Base-by-base conservation (phyloP, 768 basidiomycete species). In the Tulasnella sp. region DNA sequence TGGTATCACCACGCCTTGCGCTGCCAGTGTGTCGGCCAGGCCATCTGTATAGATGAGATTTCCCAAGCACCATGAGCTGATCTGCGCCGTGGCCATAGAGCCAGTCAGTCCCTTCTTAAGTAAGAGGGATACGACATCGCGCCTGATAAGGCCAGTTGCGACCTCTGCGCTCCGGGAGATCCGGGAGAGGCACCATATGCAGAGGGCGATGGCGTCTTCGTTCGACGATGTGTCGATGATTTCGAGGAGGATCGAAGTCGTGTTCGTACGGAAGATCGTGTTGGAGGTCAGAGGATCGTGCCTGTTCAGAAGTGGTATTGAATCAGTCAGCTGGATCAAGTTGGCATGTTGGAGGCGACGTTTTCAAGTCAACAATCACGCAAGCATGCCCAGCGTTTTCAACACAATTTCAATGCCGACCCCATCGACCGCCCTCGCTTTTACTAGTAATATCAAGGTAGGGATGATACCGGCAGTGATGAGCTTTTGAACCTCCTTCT, bases 221-320 rank as follows among this genome's bases (percentile, higher is more conserved):
- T 53, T n/a, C 15, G 11, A 11, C n/a, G 51, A 51, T 4, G 30
- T 48, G 46, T 61, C 50, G 24, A 61, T 34, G 41, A 61, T 48
- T 27, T 61, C 60, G 29, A 59, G 22, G n/a, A 61, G 45, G 4
- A 42, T 61, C 24, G 52, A 21, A 0, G 53, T 30, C 9, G 60
- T 53, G 27, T 46, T 53, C 17, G 41, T 53, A 11, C 60, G 60
- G 51, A 61, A 56, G 24, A 61, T 61, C 9, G 50, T 54, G 34
- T 61, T 61, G 49, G 60, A 56, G 44, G 22, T 61, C 21, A 61
- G 25, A 10, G 60, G 45, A 19, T 61, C 60, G 34, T 58, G 53
- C 1, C 60, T 61, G n/a, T 1, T 1, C 1, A 9, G n/a, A 44
- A n/a, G n/a, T n/a, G n/a, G n/a, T n/a, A n/a, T n/a, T n/a, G 34